Evolutionary conservation across 306 rosid species (phyloP).

Genomic region (Cucurbita argyrosperma): DNA sequence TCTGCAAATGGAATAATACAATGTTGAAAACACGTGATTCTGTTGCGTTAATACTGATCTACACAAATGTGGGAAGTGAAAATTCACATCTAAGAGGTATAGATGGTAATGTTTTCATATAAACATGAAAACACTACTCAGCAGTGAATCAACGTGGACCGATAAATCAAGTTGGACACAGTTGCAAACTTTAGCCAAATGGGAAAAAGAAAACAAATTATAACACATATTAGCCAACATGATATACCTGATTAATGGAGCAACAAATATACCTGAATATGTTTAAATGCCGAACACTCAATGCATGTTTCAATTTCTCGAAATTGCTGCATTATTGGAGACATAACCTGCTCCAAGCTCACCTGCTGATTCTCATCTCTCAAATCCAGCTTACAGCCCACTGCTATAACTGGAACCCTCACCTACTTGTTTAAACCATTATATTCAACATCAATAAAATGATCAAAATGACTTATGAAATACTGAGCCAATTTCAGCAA

Average conservation of each 20-base stretch:
- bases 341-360: conserved; percentile 94
- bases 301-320: conserved; percentile 99
- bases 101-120: neutral
- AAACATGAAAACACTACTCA: neutral
- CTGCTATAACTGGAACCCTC: conserved; percentile 87
- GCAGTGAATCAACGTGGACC: neutral
- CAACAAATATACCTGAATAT: conserved; percentile 57
- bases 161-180: neutral
- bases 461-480: neutral
- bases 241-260: neutral
- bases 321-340: conserved; percentile 98
- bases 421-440: conserved; percentile 43
- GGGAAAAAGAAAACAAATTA: neutral
- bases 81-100: neutral
- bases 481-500: neutral
- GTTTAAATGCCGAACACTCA: conserved; percentile 83
- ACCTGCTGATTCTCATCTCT: conserved; percentile 83
- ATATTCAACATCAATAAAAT: conserved; percentile 6
- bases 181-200: neutral
- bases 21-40: neutral
- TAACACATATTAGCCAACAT: neutral
- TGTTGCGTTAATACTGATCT: neutral
- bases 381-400: conserved; percentile 92
- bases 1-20: conserved; percentile 27
- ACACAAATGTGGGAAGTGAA: neutral